Conservation (phyloP, 2,329 filamentous ascomycete genomes). For the Sodiomyces alkalinus region DNA sequence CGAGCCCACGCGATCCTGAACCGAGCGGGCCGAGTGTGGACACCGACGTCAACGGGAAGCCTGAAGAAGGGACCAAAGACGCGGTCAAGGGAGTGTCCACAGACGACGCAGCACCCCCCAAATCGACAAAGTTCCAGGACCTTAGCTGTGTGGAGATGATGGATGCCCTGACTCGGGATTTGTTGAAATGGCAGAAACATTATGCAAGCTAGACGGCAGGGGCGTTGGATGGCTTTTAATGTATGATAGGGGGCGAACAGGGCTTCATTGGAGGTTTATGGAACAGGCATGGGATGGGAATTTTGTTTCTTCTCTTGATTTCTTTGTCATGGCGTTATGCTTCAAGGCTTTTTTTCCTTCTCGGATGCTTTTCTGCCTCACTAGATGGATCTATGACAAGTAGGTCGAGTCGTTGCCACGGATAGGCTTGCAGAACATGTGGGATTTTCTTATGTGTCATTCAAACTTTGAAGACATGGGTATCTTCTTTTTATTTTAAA, state of each 20-base stretch:
- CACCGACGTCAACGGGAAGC: conserved; percentile 4
- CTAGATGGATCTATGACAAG: no score
- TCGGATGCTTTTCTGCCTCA: no score
- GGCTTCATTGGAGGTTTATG: no score
- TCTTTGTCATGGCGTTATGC: background rate
- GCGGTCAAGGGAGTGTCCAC: conserved; percentile 13
- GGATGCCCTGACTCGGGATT: conserved; percentile 65
- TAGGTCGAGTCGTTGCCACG: no score
- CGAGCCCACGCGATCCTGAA: conserved; percentile 11
- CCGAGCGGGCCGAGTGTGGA: conserved; percentile 9
- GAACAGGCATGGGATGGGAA: no score
- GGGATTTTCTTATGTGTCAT: no score
- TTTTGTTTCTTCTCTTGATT: no score
- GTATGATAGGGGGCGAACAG: no score
- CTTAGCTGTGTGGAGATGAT: conserved; percentile 79
- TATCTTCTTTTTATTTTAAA: no score
- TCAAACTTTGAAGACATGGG: no score
- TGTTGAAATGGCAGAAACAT: conserved; percentile 75
- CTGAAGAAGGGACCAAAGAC: conserved; percentile 9
- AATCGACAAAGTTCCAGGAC: conserved; percentile 41
- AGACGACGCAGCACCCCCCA: conserved; percentile 16
- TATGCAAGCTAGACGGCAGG: conserved; percentile 27
- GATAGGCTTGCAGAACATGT: no score
- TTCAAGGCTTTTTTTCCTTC: background rate
- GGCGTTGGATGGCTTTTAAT: no score